Conservation (phyloP, 805 yeast genomes). For the Kodamaea sagamina region DNA sequence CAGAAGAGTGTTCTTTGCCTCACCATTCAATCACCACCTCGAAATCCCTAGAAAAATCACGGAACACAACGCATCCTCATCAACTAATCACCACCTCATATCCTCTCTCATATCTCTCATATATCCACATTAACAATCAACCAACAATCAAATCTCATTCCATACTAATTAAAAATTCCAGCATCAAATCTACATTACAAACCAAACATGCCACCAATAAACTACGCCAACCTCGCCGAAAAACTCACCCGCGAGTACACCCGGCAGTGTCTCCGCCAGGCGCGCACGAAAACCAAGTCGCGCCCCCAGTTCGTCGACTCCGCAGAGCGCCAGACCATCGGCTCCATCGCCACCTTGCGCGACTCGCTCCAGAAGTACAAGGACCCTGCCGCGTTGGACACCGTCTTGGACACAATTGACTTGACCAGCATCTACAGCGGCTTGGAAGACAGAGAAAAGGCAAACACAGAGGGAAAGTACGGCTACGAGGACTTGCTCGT, state of each 20-base stretch:
- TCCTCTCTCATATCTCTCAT: too few relatives aligned
- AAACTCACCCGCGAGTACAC: constrained; percentile 15
- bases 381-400: constrained; percentile 32
- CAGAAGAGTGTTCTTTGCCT: too few relatives aligned
- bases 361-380: constrained; percentile 13
- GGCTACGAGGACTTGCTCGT: constrained; percentile 41
- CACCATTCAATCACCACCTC: too few relatives aligned
- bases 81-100: too few relatives aligned
- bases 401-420: constrained; percentile 64
- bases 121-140: too few relatives aligned
- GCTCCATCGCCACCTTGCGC: constrained; percentile 3
- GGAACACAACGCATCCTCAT: too few relatives aligned
- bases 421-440: constrained; percentile 57
- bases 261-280: constrained; percentile 8
- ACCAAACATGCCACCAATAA: background rate
- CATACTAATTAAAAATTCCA: too few relatives aligned
- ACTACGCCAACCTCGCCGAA: constrained; percentile 15
- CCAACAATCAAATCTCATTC: too few relatives aligned
- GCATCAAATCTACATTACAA: too few relatives aligned
- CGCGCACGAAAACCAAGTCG: constrained; percentile 1
- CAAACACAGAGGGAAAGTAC: constrained; percentile 14
- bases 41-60: too few relatives aligned
- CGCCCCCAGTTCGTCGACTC: constrained; percentile 10
- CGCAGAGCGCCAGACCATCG: background rate
- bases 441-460: constrained; percentile 52